Evolutionary conservation across 441 rosid species (phyloP).

Genomic region (Euphorbia schlechtendalii): DNA sequence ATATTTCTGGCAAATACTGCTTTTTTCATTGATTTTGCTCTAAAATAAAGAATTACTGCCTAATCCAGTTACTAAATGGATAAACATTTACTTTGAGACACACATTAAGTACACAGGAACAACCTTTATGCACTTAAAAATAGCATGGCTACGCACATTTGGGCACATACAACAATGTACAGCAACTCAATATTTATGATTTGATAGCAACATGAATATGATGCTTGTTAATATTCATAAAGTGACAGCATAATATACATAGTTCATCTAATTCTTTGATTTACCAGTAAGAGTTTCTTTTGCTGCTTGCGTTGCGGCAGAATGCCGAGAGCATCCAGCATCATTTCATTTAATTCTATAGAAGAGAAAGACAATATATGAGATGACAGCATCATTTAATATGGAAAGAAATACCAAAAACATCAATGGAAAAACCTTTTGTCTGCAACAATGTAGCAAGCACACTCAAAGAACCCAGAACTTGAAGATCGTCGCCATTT

Average conservation of each 20-base stretch:
- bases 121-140: background rate
- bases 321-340: slow-evolving; percentile 98
- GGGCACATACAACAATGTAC: background rate
- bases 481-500: slow-evolving; percentile 71
- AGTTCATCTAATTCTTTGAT: slow-evolving; percentile 23
- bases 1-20: background rate
- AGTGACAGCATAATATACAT: background rate
- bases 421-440: slow-evolving; percentile 61
- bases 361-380: slow-evolving; percentile 22
- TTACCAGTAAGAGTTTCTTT: slow-evolving; percentile 88
- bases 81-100: background rate
- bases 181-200: slow-evolving; percentile 3
- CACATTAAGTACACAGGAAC: background rate
- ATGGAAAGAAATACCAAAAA: slow-evolving; percentile 15
- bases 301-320: slow-evolving; percentile 98
- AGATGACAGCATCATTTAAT: slow-evolving; percentile 22
- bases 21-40: background rate
- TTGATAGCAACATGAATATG: background rate
- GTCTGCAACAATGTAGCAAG: slow-evolving; percentile 95
- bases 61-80: background rate
- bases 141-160: background rate
- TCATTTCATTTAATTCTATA: slow-evolving; percentile 90
- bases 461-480: slow-evolving; percentile 79
- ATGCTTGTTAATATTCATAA: background rate
- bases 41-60: background rate